Evolutionary conservation across 495 filamentous ascomycete species (phyloP).

Genomic region (Bacidia rubella): DNA sequence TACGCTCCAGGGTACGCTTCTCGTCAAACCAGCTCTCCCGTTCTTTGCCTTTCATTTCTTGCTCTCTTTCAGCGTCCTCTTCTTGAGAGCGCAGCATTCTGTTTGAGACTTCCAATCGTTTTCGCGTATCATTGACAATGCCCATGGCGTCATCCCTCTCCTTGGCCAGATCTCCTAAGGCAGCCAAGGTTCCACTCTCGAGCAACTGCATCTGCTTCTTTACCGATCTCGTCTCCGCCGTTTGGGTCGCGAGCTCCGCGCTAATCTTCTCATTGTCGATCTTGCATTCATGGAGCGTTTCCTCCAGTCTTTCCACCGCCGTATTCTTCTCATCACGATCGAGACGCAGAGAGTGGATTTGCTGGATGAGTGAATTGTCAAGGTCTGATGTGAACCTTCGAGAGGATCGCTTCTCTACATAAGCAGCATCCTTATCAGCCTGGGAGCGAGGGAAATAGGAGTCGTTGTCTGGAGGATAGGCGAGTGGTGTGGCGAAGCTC

Average conservation of each 20-base stretch:
- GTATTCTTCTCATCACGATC: conserved; percentile 81
- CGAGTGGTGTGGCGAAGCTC: conserved; percentile 48
- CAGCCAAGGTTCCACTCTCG: conserved; percentile 76
- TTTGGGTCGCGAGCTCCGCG: conserved; percentile 42
- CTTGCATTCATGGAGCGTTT: conserved; percentile 51
- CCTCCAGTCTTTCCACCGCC: conserved; percentile 72
- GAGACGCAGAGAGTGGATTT: conserved; percentile 74
- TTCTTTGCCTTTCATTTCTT: conserved; percentile 67
- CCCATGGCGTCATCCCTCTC: conserved; percentile 81
- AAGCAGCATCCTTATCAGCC: conserved; percentile 29
- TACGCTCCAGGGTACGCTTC: conserved; percentile 65
- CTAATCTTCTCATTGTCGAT: conserved; percentile 61
- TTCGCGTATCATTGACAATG: conserved; percentile 55
- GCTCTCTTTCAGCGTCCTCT: conserved; percentile 64
- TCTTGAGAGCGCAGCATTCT: conserved; percentile 69
- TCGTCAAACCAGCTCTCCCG: conserved; percentile 72
- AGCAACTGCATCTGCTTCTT: conserved; percentile 74
- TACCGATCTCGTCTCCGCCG: conserved; percentile 63
- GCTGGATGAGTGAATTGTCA: conserved; percentile 86
- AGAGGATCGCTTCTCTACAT: conserved; percentile 62
- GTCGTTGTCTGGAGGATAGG: conserved; percentile 40
- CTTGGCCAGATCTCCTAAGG: conserved; percentile 63
- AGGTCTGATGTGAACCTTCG: conserved; percentile 88
- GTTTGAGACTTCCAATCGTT: conserved; percentile 63
- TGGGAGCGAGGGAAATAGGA: conserved; percentile 20